Conservation (phyloP, 2,329 filamentous ascomycete species). For the Fusarium sp. region DNA sequence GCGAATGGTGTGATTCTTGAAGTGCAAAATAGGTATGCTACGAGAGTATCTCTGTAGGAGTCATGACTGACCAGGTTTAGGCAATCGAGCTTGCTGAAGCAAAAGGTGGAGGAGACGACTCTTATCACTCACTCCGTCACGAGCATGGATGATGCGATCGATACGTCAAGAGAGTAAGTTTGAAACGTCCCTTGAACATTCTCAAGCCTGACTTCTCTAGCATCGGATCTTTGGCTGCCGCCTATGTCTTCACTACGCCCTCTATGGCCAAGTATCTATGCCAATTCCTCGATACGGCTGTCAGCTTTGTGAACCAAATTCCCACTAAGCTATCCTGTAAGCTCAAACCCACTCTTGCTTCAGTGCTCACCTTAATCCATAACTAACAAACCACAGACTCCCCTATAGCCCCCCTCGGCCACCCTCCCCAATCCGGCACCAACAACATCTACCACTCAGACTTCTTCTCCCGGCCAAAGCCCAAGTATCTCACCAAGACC, state of each 20-base stretch:
- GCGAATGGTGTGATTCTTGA: conserved; percentile 27
- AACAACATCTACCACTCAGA: conserved; percentile 11
- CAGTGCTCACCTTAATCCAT: too few species aligned
- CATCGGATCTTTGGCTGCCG: conserved; percentile 10
- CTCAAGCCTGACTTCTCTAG: conserved; percentile 8
- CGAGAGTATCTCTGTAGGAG: fast-evolving
- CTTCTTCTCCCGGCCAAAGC: conserved; percentile 22
- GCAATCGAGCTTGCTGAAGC: conserved; percentile 6
- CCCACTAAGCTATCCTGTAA: conserved; percentile 24
- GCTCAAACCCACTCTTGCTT: background rate
- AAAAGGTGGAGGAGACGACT: conserved; percentile 23
- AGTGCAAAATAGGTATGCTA: conserved; percentile 18
- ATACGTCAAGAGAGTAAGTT: conserved; percentile 12
- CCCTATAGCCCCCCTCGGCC: conserved; percentile 4
- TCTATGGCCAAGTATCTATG: conserved; percentile 31
- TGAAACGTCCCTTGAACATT: too few species aligned
- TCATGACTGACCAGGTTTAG: background rate
- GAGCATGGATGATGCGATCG: conserved; percentile 37
- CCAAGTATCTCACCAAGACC: conserved; percentile 23
- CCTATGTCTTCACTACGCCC: conserved; percentile 32
- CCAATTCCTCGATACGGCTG: conserved; percentile 22
- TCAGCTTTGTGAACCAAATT: conserved; percentile 30
- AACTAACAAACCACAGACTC: conserved; percentile 11
- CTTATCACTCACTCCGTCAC: conserved; percentile 33
- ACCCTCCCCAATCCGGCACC: conserved; percentile 1